Base-by-base conservation (phyloP, 2,329 filamentous ascomycete species). In the Paraphoma sp. region DNA sequence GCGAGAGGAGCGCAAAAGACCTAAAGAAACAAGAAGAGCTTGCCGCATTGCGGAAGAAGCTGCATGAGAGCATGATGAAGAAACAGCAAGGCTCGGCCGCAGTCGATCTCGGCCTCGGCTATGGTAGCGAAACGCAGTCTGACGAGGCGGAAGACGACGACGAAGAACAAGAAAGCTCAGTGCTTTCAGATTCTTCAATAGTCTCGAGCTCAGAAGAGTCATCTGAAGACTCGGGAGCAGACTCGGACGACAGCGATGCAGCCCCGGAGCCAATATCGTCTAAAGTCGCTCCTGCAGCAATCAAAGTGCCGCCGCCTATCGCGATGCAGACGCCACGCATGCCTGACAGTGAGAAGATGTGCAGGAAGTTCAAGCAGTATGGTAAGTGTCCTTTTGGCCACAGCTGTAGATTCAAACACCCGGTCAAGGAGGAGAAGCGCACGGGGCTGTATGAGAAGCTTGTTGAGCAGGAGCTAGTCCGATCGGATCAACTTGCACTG, bases 401-500 rank as follows among this genome's bases (percentile, higher is more conserved):
- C 23, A 58, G 64, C 18, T 74, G 71, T 56, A 65, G 56, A 40
- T 71, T 56, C 30, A 54, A 59, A 14, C 74, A 76, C 61, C 64
- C 70, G 16, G 56, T 50, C 4, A 62, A 51, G 48, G 56, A 63
- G 33, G 53, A 56, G 16, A 72, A 71, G 45, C 42, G 58, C 3
- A 51, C 59, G 43, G 62, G 67, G 1, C 47, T 76, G 16, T 75
- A 65, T 23, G 72, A 74, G 48, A 68, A 68, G 58, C 59, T 75
- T 68, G 71, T 82, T 10, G 80, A 82, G 57, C 80, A 81, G 52
- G 80, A 83, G 62, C 64, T 76, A 50, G 72, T 76, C 18, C 75
- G 77, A 53, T 74, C 78, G 45, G 77, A 81, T 58, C 66, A 71
- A 45, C 50, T 80, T 52, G 78, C 78, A 14, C 63, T 82, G 45